phyloP scores from a whole-genome alignment of 2,329 filamentous ascomycete genomes.

The Fusarium sambucinum region DNA sequence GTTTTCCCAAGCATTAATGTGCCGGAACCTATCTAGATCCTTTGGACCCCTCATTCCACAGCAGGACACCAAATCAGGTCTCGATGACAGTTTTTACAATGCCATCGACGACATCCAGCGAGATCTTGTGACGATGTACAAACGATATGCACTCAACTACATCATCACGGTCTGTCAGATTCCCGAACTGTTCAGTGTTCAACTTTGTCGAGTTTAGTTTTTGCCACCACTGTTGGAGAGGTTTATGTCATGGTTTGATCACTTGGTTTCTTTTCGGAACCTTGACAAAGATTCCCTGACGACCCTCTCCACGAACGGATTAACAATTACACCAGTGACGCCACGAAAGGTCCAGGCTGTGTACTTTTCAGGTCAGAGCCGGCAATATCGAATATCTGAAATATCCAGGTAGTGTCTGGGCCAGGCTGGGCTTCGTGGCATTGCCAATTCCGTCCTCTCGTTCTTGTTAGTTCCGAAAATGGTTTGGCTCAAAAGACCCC shows the following conservation, averaged over 20 bases:
- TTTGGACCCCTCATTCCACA: slow-evolving; percentile 15
- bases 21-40: not conserved
- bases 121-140: not conserved
- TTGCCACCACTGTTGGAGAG: not conserved
- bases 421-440: not conserved
- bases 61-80: not conserved
- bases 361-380: not conserved
- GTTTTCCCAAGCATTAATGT: not conserved
- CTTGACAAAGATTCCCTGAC: not conserved
- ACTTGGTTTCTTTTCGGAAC: too few species aligned
- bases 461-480: not conserved
- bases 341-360: not conserved
- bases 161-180: not conserved
- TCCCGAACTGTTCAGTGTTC: too few species aligned
- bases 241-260: not conserved
- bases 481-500: not conserved
- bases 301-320: not conserved
- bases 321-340: not conserved
- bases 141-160: not conserved
- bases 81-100: slow-evolving; percentile 7
- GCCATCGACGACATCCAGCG: not conserved
- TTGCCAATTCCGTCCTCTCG: slow-evolving; percentile 10
- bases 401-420: not conserved
- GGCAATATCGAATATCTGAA: not conserved
- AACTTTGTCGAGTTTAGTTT: not conserved